A percentile compares a stretch with the other conserved stretches of the same genome.
Evolutionary conservation across 768 basidiomycete genomes (phyloP).

Genomic region (Russula brevipes): DNA sequence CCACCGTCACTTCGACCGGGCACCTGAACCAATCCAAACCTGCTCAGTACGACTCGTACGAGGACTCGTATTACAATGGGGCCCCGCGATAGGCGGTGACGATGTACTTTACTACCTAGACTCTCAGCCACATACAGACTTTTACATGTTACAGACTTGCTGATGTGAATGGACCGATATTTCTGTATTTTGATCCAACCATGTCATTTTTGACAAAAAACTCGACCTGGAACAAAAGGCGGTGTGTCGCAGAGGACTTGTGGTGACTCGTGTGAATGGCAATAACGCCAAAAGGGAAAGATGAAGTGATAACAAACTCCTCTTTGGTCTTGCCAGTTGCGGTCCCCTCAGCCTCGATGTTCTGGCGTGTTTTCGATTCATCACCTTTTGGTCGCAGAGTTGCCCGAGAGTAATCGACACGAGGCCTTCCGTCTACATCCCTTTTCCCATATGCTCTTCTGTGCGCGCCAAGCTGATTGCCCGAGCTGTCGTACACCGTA

Average conservation of each 20-base stretch:
- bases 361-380: constrained; percentile 28
- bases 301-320: constrained; percentile 3
- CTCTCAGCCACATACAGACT: background rate
- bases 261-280: constrained; percentile 12
- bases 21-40: background rate
- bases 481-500: constrained; percentile 17
- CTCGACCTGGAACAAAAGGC: no score
- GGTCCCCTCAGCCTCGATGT: constrained; percentile 29
- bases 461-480: constrained; percentile 21
- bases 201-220: background rate
- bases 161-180: constrained; percentile 13
- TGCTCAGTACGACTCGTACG: constrained; percentile 26
- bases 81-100: background rate
- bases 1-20: background rate
- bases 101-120: background rate
- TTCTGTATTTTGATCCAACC: background rate
- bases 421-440: constrained; percentile 21
- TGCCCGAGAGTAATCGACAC: constrained; percentile 17
- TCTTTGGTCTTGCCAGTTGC: constrained; percentile 19
- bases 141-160: constrained; percentile 1
- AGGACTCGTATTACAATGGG: constrained; percentile 32
- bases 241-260: no score
- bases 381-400: constrained; percentile 13
- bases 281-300: constrained; percentile 14
- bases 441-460: constrained; percentile 25